Evolutionary conservation across 768 basidiomycete species (phyloP).

Genomic region (Rhodotorula paludigena): DNA sequence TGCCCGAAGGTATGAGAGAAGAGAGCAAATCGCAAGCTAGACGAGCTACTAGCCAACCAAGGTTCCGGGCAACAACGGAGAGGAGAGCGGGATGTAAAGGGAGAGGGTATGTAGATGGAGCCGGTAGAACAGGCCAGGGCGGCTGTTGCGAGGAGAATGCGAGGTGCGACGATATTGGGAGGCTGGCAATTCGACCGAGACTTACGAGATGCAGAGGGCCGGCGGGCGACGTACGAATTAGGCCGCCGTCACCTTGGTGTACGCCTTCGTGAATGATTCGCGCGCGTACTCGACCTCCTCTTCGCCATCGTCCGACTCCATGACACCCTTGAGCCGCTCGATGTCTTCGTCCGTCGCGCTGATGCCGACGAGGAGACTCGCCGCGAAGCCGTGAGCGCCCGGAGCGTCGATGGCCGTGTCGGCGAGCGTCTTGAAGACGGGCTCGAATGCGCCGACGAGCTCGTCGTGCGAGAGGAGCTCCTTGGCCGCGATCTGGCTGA

Average conservation of each 20-base stretch:
- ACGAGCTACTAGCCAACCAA: too few species aligned
- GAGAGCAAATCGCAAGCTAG: too few species aligned
- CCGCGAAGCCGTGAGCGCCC: slow-evolving; percentile 68
- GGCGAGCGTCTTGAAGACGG: slow-evolving; percentile 70
- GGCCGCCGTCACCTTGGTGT: slow-evolving; percentile 10
- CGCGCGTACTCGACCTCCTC: slow-evolving; percentile 34
- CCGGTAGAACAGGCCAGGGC: too few species aligned
- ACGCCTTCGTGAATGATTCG: slow-evolving; percentile 14
- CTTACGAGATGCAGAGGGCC: too few species aligned
- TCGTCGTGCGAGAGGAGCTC: slow-evolving; percentile 57
- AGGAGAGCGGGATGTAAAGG: too few species aligned
- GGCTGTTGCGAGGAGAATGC: too few species aligned
- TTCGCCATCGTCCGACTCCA: slow-evolving; percentile 36
- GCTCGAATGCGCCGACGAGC: slow-evolving; percentile 63
- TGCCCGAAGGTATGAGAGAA: too few species aligned
- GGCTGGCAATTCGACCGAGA: too few species aligned
- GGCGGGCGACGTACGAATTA: too few species aligned
- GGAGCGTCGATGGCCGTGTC: slow-evolving; percentile 88
- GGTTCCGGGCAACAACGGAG: too few species aligned
- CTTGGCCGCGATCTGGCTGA: slow-evolving; percentile 60
- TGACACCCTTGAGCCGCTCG: slow-evolving; percentile 20
- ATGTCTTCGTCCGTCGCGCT: slow-evolving; percentile 21
- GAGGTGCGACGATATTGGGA: too few species aligned
- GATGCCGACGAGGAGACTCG: slow-evolving; percentile 18
- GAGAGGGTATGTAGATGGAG: too few species aligned